Conservation (phyloP, 192 early-diverging fungal species). For the Pilaira anomala region DNA sequence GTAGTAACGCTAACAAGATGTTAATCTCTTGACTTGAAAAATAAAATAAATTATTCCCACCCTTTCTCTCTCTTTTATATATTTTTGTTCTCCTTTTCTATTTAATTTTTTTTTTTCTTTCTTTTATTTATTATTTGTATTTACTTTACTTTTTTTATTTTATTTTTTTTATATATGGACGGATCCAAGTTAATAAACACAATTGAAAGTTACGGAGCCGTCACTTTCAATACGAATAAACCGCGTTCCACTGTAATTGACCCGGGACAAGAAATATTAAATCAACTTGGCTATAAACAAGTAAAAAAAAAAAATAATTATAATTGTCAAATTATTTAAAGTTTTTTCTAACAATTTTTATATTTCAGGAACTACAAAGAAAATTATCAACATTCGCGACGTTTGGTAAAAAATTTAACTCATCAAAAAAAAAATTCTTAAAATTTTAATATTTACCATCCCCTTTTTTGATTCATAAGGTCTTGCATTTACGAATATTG, state of each 20-base stretch:
- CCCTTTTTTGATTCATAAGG: slow-evolving; percentile 6
- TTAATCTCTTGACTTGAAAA: too few relatives aligned
- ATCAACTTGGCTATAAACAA: slow-evolving; percentile 26
- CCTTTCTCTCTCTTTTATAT: background rate
- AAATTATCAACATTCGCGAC: slow-evolving; percentile 25
- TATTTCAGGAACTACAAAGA: slow-evolving; percentile 17
- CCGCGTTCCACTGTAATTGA: background rate
- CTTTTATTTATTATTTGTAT: background rate
- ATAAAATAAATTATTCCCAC: slow-evolving; percentile 4
- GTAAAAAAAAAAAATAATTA: background rate
- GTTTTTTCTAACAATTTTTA: background rate
- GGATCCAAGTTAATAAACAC: background rate
- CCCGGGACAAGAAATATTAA: background rate
- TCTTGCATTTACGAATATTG: slow-evolving; percentile 35
- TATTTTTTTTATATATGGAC: background rate
- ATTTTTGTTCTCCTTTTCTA: too few relatives aligned
- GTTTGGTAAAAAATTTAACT: slow-evolving; percentile 24
- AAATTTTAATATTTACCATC: background rate
- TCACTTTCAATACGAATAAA: too few relatives aligned
- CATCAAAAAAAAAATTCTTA: background rate
- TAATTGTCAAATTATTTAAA: background rate
- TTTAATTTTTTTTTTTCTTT: background rate
- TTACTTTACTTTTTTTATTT: background rate
- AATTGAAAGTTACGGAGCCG: too few relatives aligned
- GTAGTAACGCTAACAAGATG: slow-evolving; percentile 6